Base-by-base conservation (phyloP, 495 filamentous ascomycete genomes). In the Amorphotheca resinae region DNA sequence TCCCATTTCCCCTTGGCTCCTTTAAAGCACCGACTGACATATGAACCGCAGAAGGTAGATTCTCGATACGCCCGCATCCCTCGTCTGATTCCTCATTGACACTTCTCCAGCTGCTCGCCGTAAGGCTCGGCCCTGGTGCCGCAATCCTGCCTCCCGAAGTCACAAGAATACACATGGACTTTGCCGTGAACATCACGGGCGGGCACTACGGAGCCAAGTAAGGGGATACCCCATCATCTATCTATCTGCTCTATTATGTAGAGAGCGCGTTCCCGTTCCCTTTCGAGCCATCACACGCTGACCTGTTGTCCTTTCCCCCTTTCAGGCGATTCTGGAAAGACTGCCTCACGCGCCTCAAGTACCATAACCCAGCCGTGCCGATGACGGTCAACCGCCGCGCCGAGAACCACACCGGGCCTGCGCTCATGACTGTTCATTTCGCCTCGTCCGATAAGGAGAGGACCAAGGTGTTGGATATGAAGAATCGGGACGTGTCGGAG, bases 331-430 rank as follows among this genome's bases (percentile, higher is more conserved):
- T 98, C 71, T 95, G 86, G 87, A 77, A 73, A 37, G 63, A 76
- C 28, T 81, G 74, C 52, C 77, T 98, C 23, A 83, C 84, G 1
- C 75, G 84, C 49, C 67, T 98, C 18, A 94, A 98, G 69, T 96
- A 80, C 67, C 82, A 91, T 68, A 98, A 98, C 58, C 91, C 91
- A 0, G 66, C 74, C 6, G 58, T 96, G 12, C 72, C 75, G 12
- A 89, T 96, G 77, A 79, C 82, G 26, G 77, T 96, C 41, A 74
- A 74, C 52, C 80, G 84, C 38, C 80, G 84, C 38, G 77, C 68
- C 16, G 33, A 45, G 15, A 65, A 81, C 18, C 63, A 75, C 38
- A 58, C 53, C 37, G 76, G 66, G 28, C 77, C 72, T 1, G 76
- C 88, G 4, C 73, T 63, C 1, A 65, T 96, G 61, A 82, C 78